These are phyloP conservation scores for Sordariomycetes sp. DNA, from an alignment of 2,329 filamentous ascomycete genomes.

Conservation along the genomic window DNA sequence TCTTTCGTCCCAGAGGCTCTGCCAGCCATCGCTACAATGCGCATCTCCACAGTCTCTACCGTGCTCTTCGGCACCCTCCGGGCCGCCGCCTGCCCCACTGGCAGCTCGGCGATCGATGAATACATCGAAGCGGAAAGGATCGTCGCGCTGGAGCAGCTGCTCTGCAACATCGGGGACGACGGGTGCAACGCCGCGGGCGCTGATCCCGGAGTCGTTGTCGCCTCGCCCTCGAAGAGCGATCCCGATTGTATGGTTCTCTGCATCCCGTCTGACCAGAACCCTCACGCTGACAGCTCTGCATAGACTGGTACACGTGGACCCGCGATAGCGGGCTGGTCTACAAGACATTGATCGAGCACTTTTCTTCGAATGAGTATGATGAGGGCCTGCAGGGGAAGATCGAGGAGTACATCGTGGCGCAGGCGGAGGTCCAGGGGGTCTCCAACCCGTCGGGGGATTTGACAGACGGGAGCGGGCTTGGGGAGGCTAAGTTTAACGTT, in stretches of 20 bases:
- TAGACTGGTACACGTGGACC: constrained; percentile 73
- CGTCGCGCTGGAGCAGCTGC: constrained; percentile 37
- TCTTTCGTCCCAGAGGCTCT: neutral
- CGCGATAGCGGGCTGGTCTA: constrained; percentile 62
- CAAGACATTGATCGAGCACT: constrained; percentile 58
- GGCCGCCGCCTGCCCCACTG: neutral
- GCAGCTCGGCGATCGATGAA: constrained; percentile 24
- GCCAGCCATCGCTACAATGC: neutral
- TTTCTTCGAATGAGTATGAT: constrained; percentile 44
- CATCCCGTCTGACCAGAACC: neutral
- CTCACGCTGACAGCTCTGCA: neutral
- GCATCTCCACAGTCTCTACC: neutral
- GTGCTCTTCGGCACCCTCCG: neutral
- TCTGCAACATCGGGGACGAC: constrained; percentile 48
- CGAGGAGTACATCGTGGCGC: constrained; percentile 56
- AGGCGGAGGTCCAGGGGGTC: constrained; percentile 56
- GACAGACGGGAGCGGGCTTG: constrained; percentile 43
- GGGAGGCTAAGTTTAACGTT: constrained; percentile 64
- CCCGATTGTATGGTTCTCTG: constrained; percentile 40
- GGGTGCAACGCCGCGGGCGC: constrained; percentile 39
- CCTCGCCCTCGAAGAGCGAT: constrained; percentile 39
- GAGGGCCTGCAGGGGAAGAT: constrained; percentile 47
- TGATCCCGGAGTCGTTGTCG: constrained; percentile 41
- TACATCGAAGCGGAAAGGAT: constrained; percentile 42
- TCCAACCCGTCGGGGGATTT: constrained; percentile 58